Base-by-base conservation (phyloP, 805 yeast genomes). In the Candida andamanensis region DNA sequence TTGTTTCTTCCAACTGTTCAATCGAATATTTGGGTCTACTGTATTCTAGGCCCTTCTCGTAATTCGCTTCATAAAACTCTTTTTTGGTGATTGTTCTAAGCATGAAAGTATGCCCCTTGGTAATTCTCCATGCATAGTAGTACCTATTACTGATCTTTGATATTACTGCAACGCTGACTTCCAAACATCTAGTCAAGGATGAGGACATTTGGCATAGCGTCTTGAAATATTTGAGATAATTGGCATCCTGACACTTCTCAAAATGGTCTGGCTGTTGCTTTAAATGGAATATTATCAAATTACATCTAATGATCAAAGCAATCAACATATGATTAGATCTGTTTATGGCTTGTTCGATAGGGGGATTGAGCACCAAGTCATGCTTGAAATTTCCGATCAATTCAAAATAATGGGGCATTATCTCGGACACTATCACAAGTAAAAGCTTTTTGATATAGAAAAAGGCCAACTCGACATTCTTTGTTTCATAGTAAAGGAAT, bases 101-200 rank as follows among this genome's bases (percentile, higher is more conserved):
- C 24, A 59, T 42, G 29, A 43, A 50, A 0, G 58, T 52, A 29
- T 59, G 65, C 9, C 60, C 56, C 32, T 58, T 60, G 9, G 63
- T 53, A 8, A 61, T 52, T 43, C 62, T 50, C 67, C 67, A 61
- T 2, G 67, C 66, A 36, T 60, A 53, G 37, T 58, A 61, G 44
- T 61, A 61, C 23, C 67, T 37, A 35, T 54, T 50, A 29, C 63
- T 56, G 28, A 63, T 49, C 27, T 59, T 60, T 6, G 61, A 56
- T 13, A 63, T 55, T 4, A 58, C 62, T 4, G 60, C 60, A 26
- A 55, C 51, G 6, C 56, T 52, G 10, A 50, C 54, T 41, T 46
- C 62, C 19, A 55, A 47, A 37, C 51, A 52, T 41, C 53, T 44
- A 14, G 47, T 47, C 26, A 50, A 41, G 23, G 52, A 42, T 5